Percentiles rank a stretch among this genome's conserved stretches.
Conservation (phyloP, 75 land plant species). For the Chamaecyparis obtusa region DNA sequence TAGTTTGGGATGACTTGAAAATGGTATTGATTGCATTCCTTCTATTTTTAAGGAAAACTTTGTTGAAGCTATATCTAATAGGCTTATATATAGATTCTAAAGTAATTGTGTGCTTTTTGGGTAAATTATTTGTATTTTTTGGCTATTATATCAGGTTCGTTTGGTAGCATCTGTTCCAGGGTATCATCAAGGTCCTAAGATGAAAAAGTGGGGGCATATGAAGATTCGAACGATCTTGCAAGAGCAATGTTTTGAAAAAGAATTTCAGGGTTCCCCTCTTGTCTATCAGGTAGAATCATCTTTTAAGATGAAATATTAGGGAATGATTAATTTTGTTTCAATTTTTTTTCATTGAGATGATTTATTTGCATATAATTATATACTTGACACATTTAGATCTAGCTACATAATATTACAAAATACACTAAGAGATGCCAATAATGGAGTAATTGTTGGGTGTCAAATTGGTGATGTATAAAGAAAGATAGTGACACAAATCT, state of each 20-base stretch:
- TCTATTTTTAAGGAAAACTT: not conserved
- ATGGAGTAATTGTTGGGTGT: not conserved
- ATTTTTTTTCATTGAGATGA: not conserved
- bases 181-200: slow-evolving; percentile 71
- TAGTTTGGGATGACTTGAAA: not conserved
- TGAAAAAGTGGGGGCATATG: slow-evolving; percentile 97
- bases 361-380: not conserved
- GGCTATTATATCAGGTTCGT: slow-evolving; percentile 57
- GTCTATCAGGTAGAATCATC: slow-evolving; percentile 68
- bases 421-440: not conserved
- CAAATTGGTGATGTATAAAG: not conserved
- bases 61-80: not conserved
- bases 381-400: not conserved
- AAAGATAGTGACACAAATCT: not conserved
- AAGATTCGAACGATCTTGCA: slow-evolving; percentile 79
- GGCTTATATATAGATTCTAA: not conserved
- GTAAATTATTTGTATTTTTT: not conserved
- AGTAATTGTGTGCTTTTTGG: not conserved
- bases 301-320: not conserved
- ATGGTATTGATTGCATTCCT: not conserved
- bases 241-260: slow-evolving; percentile 63
- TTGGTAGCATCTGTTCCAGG: slow-evolving; percentile 95
- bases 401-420: not conserved
- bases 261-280: slow-evolving; percentile 67
- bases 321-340: not conserved